phyloP scores from a whole-genome alignment of 768 basidiomycete genomes.

The Lactarius sanguifluus region DNA sequence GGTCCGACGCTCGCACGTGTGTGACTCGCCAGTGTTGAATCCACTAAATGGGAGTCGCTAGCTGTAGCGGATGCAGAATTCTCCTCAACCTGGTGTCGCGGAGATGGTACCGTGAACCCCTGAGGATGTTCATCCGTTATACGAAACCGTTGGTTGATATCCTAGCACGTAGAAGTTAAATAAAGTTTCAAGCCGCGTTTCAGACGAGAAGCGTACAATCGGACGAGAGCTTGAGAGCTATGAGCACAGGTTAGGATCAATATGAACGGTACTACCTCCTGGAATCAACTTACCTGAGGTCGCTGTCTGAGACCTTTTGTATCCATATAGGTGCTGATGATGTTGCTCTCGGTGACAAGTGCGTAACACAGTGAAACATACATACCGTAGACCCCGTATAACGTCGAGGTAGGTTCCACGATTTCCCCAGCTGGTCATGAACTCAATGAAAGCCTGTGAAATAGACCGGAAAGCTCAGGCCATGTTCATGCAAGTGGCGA shows the following conservation, averaged over 20 bases:
- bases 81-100: too few species aligned
- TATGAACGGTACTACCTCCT: background rate
- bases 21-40: too few species aligned
- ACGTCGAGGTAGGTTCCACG: background rate
- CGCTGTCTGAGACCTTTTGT: background rate
- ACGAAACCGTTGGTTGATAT: background rate
- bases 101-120: too few species aligned
- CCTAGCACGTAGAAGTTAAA: background rate
- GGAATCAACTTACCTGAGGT: background rate
- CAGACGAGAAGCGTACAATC: conserved; percentile 3
- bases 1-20: too few species aligned
- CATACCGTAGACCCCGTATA: background rate
- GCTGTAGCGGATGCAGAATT: too few species aligned
- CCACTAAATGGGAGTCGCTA: too few species aligned
- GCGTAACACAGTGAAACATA: background rate
- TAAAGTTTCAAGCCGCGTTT: background rate
- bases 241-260: background rate
- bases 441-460: conserved; percentile 10
- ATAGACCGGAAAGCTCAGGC: background rate
- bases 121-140: background rate
- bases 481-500: background rate
- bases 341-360: background rate
- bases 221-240: conserved; percentile 8
- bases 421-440: background rate
- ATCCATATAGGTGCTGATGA: background rate